Conservation (phyloP, 768 basidiomycete genomes). For the Phanerodontia chrysosporium region DNA sequence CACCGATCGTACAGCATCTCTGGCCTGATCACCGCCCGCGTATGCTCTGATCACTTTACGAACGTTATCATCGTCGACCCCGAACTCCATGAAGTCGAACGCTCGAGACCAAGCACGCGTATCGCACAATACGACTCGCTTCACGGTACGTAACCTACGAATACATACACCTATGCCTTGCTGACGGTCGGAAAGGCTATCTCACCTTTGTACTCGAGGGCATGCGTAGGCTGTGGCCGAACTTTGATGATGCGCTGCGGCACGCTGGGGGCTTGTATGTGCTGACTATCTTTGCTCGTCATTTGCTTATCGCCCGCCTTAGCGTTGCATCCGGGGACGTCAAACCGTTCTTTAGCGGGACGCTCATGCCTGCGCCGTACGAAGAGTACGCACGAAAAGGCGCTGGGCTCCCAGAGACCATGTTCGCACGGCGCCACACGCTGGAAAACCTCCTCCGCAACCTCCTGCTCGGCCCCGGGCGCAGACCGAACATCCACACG, state of each 20-base stretch:
- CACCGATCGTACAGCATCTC: slow-evolving; percentile 6
- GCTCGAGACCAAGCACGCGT: slow-evolving; percentile 11
- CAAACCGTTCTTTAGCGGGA: slow-evolving; percentile 14
- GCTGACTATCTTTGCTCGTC: neutral
- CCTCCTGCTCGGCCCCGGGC: neutral
- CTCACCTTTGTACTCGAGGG: slow-evolving; percentile 14
- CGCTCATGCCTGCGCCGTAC: slow-evolving; percentile 10
- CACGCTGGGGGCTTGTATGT: slow-evolving; percentile 8
- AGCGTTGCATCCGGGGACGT: slow-evolving; percentile 13
- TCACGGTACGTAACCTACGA: slow-evolving; percentile 4
- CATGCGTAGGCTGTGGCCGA: slow-evolving; percentile 11
- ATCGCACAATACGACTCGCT: slow-evolving; percentile 15
- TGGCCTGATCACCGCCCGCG: slow-evolving; percentile 12
- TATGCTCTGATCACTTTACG: slow-evolving; percentile 14
- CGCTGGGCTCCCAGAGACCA: slow-evolving; percentile 8
- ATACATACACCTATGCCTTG: too few species aligned
- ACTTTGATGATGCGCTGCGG: slow-evolving; percentile 8
- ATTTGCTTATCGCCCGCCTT: neutral
- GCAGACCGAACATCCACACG: slow-evolving; percentile 7
- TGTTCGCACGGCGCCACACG: slow-evolving; percentile 10
- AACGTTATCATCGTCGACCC: slow-evolving; percentile 11
- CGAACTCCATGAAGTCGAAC: slow-evolving; percentile 9
- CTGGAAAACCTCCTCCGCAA: slow-evolving; percentile 13
- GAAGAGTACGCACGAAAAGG: slow-evolving; percentile 9
- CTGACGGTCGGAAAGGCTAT: slow-evolving; percentile 3